These are phyloP conservation scores for Aegilops umbellulata DNA, from an alignment of 176 grass and related monocot species.

Conservation along the genomic window DNA sequence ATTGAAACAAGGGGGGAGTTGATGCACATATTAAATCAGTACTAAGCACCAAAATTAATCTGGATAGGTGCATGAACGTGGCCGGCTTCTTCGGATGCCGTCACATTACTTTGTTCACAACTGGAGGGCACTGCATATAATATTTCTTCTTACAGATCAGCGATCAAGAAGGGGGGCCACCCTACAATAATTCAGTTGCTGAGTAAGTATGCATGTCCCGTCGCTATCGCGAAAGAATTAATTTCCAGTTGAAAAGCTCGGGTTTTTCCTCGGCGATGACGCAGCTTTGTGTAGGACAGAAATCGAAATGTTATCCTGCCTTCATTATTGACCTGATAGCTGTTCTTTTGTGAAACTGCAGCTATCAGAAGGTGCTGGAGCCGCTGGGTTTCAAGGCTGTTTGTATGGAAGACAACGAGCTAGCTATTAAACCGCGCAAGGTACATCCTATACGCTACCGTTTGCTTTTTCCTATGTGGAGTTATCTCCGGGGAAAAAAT, in stretches of 20 bases:
- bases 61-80: background rate
- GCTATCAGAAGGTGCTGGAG: conserved; percentile 63
- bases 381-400: conserved; percentile 66
- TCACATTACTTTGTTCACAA: conserved; percentile 26
- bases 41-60: conserved; percentile 6
- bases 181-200: conserved; percentile 60
- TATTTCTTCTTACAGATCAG: conserved; percentile 49
- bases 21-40: conserved; percentile 8
- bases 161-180: conserved; percentile 72
- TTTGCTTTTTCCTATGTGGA: background rate
- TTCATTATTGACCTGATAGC: background rate
- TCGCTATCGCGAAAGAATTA: conserved; percentile 4
- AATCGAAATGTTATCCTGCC: background rate
- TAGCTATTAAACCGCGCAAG: conserved; percentile 67
- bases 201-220: conserved; percentile 56
- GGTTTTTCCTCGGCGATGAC: conserved; percentile 1
- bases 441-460: background rate
- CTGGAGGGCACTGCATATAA: conserved; percentile 14
- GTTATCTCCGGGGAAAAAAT: background rate
- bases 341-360: conserved; percentile 32
- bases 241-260: conserved; percentile 1
- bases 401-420: conserved; percentile 67
- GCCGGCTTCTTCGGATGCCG: conserved; percentile 10
- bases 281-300: conserved; percentile 27
- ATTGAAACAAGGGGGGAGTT: background rate